A percentile compares a stretch with the other conserved stretches of the same genome.
Conservation (phyloP, 2,329 filamentous ascomycete species). For the Xenosphaeropsis pyriputrescens region DNA sequence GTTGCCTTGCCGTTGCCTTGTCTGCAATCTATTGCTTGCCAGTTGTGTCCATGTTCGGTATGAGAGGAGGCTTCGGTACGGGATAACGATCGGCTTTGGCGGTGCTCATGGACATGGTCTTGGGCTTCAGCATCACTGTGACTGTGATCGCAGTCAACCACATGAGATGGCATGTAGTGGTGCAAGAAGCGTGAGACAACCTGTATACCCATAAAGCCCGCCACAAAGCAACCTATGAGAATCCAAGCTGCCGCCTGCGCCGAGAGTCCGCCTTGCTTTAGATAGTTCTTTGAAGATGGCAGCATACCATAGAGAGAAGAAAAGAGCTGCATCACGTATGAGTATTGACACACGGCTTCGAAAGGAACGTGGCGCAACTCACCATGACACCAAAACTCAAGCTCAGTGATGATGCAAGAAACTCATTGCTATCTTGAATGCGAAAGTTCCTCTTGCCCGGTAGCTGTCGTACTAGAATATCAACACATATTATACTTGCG, state of each 20-base stretch:
- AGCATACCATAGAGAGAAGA: conserved; percentile 89
- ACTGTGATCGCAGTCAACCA: conserved; percentile 67
- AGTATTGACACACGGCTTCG: conserved; percentile 1
- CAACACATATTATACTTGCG: conserved; percentile 75
- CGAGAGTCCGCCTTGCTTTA: conserved; percentile 52
- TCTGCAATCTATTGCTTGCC: background rate
- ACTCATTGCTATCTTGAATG: conserved; percentile 79
- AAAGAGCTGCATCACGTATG: conserved; percentile 52
- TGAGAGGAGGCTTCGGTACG: conserved; percentile 3
- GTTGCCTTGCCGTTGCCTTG: conserved; percentile 6
- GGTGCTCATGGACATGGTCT: conserved; percentile 12
- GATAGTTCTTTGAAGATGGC: conserved; percentile 68
- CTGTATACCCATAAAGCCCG: conserved; percentile 64
- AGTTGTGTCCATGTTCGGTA: conserved; percentile 1
- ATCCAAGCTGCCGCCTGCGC: conserved; percentile 52
- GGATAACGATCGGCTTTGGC: conserved; percentile 8
- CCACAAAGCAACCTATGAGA: conserved; percentile 55
- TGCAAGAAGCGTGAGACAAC: conserved; percentile 59
- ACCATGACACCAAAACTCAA: conserved; percentile 96
- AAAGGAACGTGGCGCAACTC: conserved; percentile 15
- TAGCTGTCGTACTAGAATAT: conserved; percentile 58
- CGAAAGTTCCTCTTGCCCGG: conserved; percentile 65
- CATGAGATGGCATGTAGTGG: conserved; percentile 60
- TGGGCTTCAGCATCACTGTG: conserved; percentile 38
- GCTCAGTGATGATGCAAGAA: conserved; percentile 77